Conservation (phyloP, 805 yeast genomes). For the Lachancea sp. region DNA sequence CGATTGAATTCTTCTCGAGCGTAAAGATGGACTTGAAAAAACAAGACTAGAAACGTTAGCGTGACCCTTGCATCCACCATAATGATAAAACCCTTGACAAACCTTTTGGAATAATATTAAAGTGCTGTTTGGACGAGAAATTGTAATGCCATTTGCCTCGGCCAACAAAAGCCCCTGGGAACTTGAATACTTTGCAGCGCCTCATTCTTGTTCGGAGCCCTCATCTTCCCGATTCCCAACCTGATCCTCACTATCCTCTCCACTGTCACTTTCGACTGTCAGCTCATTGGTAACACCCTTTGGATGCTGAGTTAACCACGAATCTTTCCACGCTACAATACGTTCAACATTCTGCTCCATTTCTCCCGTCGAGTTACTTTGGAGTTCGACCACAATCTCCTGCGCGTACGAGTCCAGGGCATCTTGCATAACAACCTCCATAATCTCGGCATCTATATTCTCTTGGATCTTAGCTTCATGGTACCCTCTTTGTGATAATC, state of each 20-base stretch:
- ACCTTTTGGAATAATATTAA: too few relatives aligned
- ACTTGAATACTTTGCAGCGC: too few relatives aligned
- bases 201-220: slow-evolving; percentile 1
- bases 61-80: too few relatives aligned
- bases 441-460: slow-evolving; percentile 92
- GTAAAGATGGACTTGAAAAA: too few relatives aligned
- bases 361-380: slow-evolving; percentile 65
- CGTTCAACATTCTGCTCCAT: slow-evolving; percentile 80
- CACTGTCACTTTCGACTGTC: slow-evolving; percentile 15
- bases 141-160: too few relatives aligned
- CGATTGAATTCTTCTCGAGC: too few relatives aligned
- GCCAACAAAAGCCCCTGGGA: too few relatives aligned
- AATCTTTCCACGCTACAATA: slow-evolving; percentile 62
- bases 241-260: slow-evolving; percentile 4
- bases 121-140: too few relatives aligned
- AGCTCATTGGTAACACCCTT: slow-evolving; percentile 53
- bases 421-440: slow-evolving; percentile 84
- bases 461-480: slow-evolving; percentile 79
- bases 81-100: too few relatives aligned
- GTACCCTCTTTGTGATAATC: slow-evolving; percentile 72
- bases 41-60: too few relatives aligned
- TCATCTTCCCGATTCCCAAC: slow-evolving; percentile 14
- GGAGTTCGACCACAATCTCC: slow-evolving; percentile 75
- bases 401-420: slow-evolving; percentile 77
- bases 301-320: slow-evolving; percentile 66